Percentiles rank a stretch among this genome's conserved stretches.
Evolutionary conservation across 2,329 filamentous ascomycete genomes (phyloP).

Genomic region (Talaromyces sp.): DNA sequence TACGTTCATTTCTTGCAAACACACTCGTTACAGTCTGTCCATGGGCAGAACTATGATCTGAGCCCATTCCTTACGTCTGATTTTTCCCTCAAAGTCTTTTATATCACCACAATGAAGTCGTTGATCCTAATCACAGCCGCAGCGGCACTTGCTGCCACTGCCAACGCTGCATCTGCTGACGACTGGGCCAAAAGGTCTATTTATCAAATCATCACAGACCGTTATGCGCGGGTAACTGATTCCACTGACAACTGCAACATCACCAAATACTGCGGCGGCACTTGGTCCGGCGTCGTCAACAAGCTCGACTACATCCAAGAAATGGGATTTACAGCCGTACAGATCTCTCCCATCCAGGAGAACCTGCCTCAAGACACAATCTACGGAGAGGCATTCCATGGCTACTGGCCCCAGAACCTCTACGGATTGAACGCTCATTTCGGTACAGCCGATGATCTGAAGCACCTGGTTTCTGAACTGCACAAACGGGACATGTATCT

Average conservation of each 20-base stretch:
- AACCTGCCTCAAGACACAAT: conserved; percentile 29
- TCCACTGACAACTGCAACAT: conserved; percentile 19
- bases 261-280: conserved; percentile 42
- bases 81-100: background rate
- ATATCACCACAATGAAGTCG: background rate
- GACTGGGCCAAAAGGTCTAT: conserved; percentile 37
- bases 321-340: conserved; percentile 43
- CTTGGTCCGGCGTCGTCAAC: conserved; percentile 40
- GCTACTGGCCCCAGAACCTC: conserved; percentile 44
- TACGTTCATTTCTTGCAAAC: background rate
- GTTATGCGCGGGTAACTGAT: conserved; percentile 31
- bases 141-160: background rate
- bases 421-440: conserved; percentile 43
- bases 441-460: conserved; percentile 40
- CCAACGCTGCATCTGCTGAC: conserved; percentile 16
- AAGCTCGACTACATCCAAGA: conserved; percentile 44
- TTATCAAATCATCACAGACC: conserved; percentile 40
- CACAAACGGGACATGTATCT: conserved; percentile 43
- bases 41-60: background rate
- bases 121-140: background rate
- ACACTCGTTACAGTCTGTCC: background rate
- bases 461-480: conserved; percentile 37
- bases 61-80: background rate
- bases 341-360: conserved; percentile 36
- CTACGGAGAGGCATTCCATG: conserved; percentile 40